phyloP scores from a whole-genome alignment of 306 rosid species.

The Fagus crenata region DNA sequence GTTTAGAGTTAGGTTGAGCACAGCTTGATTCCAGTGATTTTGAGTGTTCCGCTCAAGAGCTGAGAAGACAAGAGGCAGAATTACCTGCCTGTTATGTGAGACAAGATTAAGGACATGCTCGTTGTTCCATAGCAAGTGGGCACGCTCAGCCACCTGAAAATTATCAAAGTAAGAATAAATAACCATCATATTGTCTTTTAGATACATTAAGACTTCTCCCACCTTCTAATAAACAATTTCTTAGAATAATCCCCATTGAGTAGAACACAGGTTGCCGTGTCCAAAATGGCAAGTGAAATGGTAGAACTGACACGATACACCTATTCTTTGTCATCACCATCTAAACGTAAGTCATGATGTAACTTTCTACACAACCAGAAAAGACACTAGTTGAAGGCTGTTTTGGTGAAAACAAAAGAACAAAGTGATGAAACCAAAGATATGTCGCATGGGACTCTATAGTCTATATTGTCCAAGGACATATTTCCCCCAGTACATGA shows the following conservation, averaged over 20 bases:
- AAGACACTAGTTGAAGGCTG: neutral
- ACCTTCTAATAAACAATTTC: neutral
- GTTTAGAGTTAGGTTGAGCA: conserved; percentile 82
- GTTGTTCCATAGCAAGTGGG: conserved; percentile 94
- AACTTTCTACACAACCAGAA: neutral
- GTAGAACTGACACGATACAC: neutral
- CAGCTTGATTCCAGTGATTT: conserved; percentile 95
- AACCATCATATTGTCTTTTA: neutral
- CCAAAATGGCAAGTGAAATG: neutral
- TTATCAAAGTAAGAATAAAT: neutral
- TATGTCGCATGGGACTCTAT: neutral
- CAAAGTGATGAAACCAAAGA: neutral
- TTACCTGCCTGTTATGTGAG: conserved; percentile 75
- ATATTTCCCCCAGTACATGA: neutral
- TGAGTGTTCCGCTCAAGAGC: conserved; percentile 75
- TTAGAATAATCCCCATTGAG: neutral
- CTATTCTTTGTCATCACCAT: neutral
- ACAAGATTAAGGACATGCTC: conserved; percentile 80
- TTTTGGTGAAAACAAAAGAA: neutral
- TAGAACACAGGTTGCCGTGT: neutral
- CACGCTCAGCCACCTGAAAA: conserved; percentile 86
- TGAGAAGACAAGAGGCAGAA: conserved; percentile 83
- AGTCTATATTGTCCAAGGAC: neutral
- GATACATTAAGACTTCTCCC: neutral
- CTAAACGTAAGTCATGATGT: neutral